phyloP scores from a whole-genome alignment of 2,329 filamentous ascomycete species.

The Tothia fuscella region DNA sequence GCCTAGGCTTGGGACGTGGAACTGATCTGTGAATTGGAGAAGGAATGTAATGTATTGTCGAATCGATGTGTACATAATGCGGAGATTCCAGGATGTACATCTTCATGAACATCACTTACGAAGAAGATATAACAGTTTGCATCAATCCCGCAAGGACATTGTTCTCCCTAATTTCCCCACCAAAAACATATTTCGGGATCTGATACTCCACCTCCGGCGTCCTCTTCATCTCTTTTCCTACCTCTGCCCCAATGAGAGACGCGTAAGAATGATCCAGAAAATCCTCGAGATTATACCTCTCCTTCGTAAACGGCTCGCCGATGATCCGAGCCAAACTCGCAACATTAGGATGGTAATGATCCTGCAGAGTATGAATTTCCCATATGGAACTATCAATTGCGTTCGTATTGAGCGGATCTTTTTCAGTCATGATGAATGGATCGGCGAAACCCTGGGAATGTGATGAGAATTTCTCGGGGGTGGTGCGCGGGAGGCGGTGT shows the following conservation, averaged over 20 bases:
- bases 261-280: slow-evolving; percentile 91
- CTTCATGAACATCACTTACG: no score
- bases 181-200: slow-evolving; percentile 8
- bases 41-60: no score
- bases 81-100: no score
- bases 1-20: no score
- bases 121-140: no score
- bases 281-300: slow-evolving; percentile 88
- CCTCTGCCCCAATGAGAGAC: slow-evolving; percentile 71
- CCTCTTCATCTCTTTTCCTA: slow-evolving; percentile 74
- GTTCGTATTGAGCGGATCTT: slow-evolving; percentile 70
- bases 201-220: slow-evolving; percentile 71
- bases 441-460: slow-evolving; percentile 56
- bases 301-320: slow-evolving; percentile 93
- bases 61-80: no score
- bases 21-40: no score
- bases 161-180: not conserved
- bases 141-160: not conserved
- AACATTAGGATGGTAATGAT: slow-evolving; percentile 94
- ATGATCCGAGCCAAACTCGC: slow-evolving; percentile 89
- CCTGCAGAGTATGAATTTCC: slow-evolving; percentile 85
- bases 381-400: slow-evolving; percentile 90
- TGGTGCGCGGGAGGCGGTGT: slow-evolving; percentile 57
- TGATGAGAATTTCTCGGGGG: slow-evolving; percentile 45
- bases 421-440: slow-evolving; percentile 63